These are phyloP conservation scores for Raphidocelis subcapitata DNA, from an alignment of 139 green algal species.

Conservation along the genomic window DNA sequence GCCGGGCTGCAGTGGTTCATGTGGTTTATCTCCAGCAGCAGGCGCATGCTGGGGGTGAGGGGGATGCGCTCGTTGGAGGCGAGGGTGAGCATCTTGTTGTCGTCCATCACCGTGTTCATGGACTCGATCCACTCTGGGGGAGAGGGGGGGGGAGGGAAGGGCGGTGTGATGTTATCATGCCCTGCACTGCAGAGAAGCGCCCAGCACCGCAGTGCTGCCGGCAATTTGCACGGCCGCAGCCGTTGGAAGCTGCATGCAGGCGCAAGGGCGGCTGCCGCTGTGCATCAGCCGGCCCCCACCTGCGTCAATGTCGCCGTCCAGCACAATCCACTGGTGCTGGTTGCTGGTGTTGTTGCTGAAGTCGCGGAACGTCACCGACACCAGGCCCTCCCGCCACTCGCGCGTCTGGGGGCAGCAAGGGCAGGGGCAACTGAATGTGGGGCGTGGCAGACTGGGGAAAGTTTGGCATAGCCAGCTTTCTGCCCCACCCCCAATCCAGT, in stretches of 20 bases:
- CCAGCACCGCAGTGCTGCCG: too few relatives aligned
- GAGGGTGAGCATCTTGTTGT: constrained; percentile 86
- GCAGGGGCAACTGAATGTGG: neutral
- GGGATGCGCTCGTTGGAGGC: constrained; percentile 93
- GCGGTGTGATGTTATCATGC: too few relatives aligned
- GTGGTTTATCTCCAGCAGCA: constrained; percentile 85
- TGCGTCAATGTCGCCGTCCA: constrained; percentile 95
- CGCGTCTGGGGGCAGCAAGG: constrained; percentile 43
- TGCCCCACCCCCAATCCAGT: too few relatives aligned
- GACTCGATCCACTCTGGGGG: constrained; percentile 81
- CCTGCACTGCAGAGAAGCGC: too few relatives aligned
- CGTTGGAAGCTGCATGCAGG: neutral
- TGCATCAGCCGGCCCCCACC: too few relatives aligned
- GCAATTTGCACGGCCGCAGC: too few relatives aligned
- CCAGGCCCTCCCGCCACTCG: constrained; percentile 95
- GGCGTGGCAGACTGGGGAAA: constrained; percentile 30
- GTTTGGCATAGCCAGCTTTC: too few relatives aligned
- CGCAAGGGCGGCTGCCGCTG: neutral
- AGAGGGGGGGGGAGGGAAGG: too few relatives aligned
- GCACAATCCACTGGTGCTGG: constrained; percentile 95
- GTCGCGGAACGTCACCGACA: constrained; percentile 85
- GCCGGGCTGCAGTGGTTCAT: constrained; percentile 90
- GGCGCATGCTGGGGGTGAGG: constrained; percentile 82
- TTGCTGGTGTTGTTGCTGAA: constrained; percentile 81
- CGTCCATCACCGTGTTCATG: constrained; percentile 91